A percentile compares a stretch with the other conserved stretches of the same genome.
These are phyloP conservation scores for Trametes sp. DNA, from an alignment of 1,284 basidiomycete genomes.

Conservation along the genomic window DNA sequence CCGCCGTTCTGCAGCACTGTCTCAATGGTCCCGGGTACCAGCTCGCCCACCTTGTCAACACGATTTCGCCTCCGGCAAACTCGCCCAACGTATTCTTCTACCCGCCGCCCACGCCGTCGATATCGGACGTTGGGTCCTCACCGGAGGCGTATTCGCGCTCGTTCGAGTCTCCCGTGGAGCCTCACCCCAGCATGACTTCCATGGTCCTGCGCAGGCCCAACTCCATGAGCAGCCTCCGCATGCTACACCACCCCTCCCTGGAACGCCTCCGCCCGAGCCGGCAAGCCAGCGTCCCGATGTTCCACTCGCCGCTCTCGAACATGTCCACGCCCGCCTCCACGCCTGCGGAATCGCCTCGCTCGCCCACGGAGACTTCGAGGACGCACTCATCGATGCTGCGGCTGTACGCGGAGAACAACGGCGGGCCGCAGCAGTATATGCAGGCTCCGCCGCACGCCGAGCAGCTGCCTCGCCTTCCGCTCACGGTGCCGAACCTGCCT, in stretches of 20 bases:
- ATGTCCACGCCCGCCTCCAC: conserved; percentile 28
- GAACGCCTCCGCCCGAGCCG: conserved; percentile 25
- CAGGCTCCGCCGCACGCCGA: conserved; percentile 12
- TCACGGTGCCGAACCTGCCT: conserved; percentile 26
- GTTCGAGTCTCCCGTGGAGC: conserved; percentile 22
- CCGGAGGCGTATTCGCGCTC: conserved; percentile 28
- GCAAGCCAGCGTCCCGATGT: conserved; percentile 25
- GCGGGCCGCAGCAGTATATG: conserved; percentile 10
- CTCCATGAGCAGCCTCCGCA: conserved; percentile 29
- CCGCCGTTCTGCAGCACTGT: conserved; percentile 68
- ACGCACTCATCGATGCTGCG: conserved; percentile 10
- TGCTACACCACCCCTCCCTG: conserved; percentile 30
- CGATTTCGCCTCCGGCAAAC: conserved; percentile 49
- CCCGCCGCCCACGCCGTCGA: conserved; percentile 34
- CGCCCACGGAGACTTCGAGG: conserved; percentile 1
- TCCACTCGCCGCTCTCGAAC: conserved; percentile 29
- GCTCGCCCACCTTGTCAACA: conserved; percentile 63
- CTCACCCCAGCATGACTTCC: conserved; percentile 10
- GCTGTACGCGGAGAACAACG: conserved; percentile 13
- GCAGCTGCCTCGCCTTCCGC: conserved; percentile 26
- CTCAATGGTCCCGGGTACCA: conserved; percentile 71
- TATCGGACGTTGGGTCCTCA: conserved; percentile 30
- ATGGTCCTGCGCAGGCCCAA: conserved; percentile 25
- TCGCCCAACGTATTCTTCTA: conserved; percentile 49
- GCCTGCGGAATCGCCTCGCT: conserved; percentile 8